Conservation (phyloP, 805 yeast genomes). For the Priceomyces melissophilus region DNA sequence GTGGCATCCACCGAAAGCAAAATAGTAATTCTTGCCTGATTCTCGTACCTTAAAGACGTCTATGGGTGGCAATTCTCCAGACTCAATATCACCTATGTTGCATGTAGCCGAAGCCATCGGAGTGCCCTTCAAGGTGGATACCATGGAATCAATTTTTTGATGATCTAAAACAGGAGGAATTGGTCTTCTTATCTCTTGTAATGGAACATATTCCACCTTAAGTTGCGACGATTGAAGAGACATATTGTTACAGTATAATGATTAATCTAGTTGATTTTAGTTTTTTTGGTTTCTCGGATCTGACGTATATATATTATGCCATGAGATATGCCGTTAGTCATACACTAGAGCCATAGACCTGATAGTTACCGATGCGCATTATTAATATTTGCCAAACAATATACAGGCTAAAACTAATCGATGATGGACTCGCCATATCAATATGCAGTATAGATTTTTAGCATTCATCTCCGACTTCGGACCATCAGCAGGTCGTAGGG, state of each 20-base stretch:
- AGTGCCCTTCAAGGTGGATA: slow-evolving; percentile 57
- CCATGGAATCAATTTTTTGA: slow-evolving; percentile 76
- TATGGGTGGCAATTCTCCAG: slow-evolving; percentile 77
- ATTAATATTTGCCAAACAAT: no score
- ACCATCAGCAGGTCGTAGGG: no score
- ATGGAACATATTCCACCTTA: slow-evolving; percentile 58
- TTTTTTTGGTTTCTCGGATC: no score
- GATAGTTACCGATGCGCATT: no score
- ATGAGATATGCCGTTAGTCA: no score
- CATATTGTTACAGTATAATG: slow-evolving; percentile 46
- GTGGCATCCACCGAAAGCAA: slow-evolving; percentile 91
- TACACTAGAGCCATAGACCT: no score
- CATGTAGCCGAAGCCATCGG: slow-evolving; percentile 69
- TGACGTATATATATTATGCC: no score
- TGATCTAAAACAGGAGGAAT: slow-evolving; percentile 80
- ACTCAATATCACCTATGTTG: slow-evolving; percentile 40
- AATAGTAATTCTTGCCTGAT: slow-evolving; percentile 58
- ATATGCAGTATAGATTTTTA: no score
- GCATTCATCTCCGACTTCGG: no score
- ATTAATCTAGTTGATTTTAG: no score
- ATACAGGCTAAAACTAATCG: no score
- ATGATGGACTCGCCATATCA: no score
- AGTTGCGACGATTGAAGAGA: slow-evolving; percentile 65
- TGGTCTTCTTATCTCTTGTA: slow-evolving; percentile 69
- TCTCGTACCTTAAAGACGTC: slow-evolving; percentile 72